Evolutionary conservation across 139 green algal genomes (phyloP), one percentile per base, ranked within the genome.

Genomic region (Astrephomene gubernaculifera): DNA sequence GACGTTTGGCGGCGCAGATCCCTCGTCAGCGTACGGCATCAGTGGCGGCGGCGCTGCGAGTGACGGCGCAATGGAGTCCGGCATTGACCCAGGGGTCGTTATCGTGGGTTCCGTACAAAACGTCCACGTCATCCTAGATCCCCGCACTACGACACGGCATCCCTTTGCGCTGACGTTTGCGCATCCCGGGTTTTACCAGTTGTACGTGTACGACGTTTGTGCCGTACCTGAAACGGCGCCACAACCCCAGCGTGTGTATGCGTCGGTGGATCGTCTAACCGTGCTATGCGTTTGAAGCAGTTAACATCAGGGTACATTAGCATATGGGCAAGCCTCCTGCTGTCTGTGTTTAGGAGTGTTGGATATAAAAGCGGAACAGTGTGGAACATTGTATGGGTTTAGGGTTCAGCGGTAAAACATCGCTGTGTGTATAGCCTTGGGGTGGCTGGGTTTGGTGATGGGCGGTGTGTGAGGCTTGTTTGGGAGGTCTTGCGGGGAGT

Each of bases 101-200:
- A 14, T 90, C 17, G 41, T 85, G 4, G 86, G 86, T 8, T 38
- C 69, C 21, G 54, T 81, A 38, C 43, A 72, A 4, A 68, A 89
- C 31, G 79, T 84, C n/a, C 70, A 72, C 31, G 45, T 78, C 31
- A 35, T 38, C 24, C 31, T 90, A 24, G 38, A 41, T 24, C 22
- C 81, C 1, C 86, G 60, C 60, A 75, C 41, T 25, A 84, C 41
- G 25, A n/a, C 31, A 14, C 33, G 44, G 9, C 78, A 84, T 2
- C 41, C 63, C 31, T n/a, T 89, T 29, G 61, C 35, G 44, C 12
- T 86, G 2, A 64, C 71, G 38, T 72, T 83, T 12, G 54, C 43
- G 35, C 70, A 79, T 44, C 70, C 86, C 7, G 86, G 86, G 36
- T 36, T 89, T 24, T 89, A 89, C 70, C 79, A 87, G 86, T 35